Base-by-base conservation (phyloP, 2,329 filamentous ascomycete genomes). In the Claviceps humidiphila region DNA sequence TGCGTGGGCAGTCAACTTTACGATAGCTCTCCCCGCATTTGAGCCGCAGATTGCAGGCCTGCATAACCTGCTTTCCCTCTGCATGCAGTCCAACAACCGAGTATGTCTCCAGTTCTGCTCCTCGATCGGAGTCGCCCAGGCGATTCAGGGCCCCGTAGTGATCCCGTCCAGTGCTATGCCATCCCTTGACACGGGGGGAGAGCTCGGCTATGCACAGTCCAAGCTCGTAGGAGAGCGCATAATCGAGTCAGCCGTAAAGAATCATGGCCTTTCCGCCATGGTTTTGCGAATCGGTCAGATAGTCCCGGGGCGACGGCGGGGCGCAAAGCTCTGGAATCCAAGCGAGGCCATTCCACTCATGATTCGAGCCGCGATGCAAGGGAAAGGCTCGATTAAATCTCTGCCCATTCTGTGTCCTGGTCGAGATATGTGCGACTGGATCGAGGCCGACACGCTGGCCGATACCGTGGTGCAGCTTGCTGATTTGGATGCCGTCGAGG, bases 1-100 rank as follows among this genome's bases (percentile, higher is more conserved):
- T 55, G 74, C 75, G 0, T 78, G 76, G 76, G 65, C 73, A 1
- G 76, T 80, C 30, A 79, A 80, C 60, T 80, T 80, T 66, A 78
- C 77, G 59, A 68, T 78, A 56, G 65, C 66, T 0, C 66, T 80
- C 1, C 63, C 66, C 2, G 74, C 68, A 50, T 79, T 80, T 55
- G 76, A 51, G 42, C 22, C 76, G 49, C 68, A 72, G 57, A 69
- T 79, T 47, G 64, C 62, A 6, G 74, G 73, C 1, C 64, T 73
- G 11, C 59, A 62, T 13, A 70, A 75, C 54, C 68, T 78, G 7
- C 64, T 76, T 48, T 59, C 58, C 2, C 58, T 77, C 1, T 73
- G 68, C 52, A 61, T 54, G 37, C 51, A 55, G 4, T 52, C 60
- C 2, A 17, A 42, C 1, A 30, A 55, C 2, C 42, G 49, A 2